These are phyloP conservation scores for Helenozyma rhizophorensis DNA, from an alignment of 805 yeast genomes.

Conservation along the genomic window DNA sequence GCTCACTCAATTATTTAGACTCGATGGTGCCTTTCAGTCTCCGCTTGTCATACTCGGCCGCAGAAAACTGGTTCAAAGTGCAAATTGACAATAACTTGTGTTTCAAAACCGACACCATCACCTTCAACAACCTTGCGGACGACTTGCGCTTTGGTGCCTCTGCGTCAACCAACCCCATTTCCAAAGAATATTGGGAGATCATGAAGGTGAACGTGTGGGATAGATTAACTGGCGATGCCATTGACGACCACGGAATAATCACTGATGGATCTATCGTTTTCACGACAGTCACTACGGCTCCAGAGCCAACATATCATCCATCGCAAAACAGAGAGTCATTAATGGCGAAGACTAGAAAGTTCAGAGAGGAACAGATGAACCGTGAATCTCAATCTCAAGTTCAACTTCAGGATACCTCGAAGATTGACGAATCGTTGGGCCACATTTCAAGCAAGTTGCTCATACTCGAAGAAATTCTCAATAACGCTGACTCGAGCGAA, in stretches of 20 bases:
- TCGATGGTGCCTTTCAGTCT: conserved; percentile 67
- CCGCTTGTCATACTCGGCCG: conserved; percentile 55
- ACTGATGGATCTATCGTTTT: conserved; percentile 41
- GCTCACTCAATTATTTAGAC: conserved; percentile 57
- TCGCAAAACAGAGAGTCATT: conserved; percentile 28
- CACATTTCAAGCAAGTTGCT: conserved; percentile 9
- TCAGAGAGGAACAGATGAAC: conserved; percentile 16
- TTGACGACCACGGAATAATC: conserved; percentile 51
- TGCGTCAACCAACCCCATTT: conserved; percentile 31
- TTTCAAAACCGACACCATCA: conserved; percentile 56
- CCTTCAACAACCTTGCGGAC: conserved; percentile 33
- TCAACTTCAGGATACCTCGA: conserved; percentile 1
- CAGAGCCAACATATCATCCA: conserved; percentile 13
- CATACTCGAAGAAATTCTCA: conserved; percentile 6
- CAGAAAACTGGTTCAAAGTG: conserved; percentile 48
- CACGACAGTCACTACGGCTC: conserved; percentile 11
- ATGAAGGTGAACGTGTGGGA: conserved; percentile 55
- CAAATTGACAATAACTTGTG: conserved; percentile 70
- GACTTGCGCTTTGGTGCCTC: conserved; percentile 51
- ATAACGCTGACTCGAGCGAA: conserved; percentile 6
- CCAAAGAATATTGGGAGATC: conserved; percentile 60
- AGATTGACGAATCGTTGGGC: conserved; percentile 6
- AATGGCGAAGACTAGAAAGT: conserved; percentile 31
- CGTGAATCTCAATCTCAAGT: neutral
- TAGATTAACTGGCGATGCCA: conserved; percentile 49